Conservation (phyloP, 345 rosid species). For the Hevea brasiliensis region DNA sequence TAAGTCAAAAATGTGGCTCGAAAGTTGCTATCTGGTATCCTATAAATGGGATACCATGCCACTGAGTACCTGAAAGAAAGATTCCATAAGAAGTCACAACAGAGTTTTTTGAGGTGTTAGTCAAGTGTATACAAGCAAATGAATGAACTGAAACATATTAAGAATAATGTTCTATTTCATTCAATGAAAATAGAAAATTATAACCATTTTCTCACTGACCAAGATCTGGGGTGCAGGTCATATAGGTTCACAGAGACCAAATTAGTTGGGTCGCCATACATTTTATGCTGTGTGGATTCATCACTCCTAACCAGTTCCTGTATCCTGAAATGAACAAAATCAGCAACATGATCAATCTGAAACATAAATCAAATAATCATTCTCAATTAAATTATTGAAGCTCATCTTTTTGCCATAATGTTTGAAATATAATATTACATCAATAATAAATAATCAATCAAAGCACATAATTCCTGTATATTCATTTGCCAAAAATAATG, state of each 20-base stretch:
- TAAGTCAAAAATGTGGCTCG: conserved; percentile 64
- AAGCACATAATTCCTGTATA: not conserved
- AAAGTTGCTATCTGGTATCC: conserved; percentile 60
- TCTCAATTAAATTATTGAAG: not conserved
- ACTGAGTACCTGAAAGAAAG: conserved; percentile 54
- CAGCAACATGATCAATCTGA: not conserved
- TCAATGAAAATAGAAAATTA: not conserved
- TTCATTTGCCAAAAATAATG: not conserved
- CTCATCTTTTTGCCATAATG: not conserved
- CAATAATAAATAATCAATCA: not conserved
- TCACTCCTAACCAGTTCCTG: conserved; percentile 42
- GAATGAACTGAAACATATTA: not conserved
- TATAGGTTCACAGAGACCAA: conserved; percentile 36
- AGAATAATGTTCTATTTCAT: not conserved
- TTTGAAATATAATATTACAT: no score
- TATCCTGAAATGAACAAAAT: conserved; percentile 38
- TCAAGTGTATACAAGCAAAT: not conserved
- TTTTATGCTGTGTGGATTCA: conserved; percentile 29
- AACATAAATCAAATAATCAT: not conserved
- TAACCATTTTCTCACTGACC: conserved; percentile 36
- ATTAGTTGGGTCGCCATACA: conserved; percentile 45
- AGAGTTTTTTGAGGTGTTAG: not conserved
- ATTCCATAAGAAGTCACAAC: not conserved
- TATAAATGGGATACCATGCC: conserved; percentile 67
- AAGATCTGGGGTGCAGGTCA: conserved; percentile 57